Percentiles rank a stretch among this genome's conserved stretches.
phyloP scores from a whole-genome alignment of 139 green algal genomes.

The Micractinium conductrix region DNA sequence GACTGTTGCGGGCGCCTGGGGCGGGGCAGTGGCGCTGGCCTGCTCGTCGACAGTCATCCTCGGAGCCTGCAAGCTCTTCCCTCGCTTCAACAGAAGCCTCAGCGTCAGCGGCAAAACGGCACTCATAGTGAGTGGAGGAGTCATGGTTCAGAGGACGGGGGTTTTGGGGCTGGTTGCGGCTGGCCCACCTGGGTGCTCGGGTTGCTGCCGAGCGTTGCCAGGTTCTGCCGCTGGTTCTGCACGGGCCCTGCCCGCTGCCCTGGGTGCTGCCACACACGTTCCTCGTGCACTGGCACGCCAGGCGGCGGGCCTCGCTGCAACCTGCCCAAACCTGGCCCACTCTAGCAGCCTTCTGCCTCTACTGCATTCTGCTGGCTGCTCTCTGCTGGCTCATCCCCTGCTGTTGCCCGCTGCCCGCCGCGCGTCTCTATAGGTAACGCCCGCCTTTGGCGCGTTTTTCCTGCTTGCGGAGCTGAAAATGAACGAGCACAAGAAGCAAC shows the following conservation, averaged over 20 bases:
- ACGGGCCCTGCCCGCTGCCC: background rate
- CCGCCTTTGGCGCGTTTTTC: conserved; percentile 58
- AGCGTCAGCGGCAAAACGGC: conserved; percentile 40
- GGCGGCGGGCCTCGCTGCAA: too few relatives aligned
- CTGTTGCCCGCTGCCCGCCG: background rate
- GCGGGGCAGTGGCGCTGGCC: conserved; percentile 16
- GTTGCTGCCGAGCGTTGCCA: background rate
- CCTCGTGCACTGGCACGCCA: too few relatives aligned
- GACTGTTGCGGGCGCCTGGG: conserved; percentile 6
- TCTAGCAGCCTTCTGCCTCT: background rate
- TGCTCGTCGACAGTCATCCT: conserved; percentile 27
- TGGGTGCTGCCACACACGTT: too few relatives aligned
- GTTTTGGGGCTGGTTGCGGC: background rate
- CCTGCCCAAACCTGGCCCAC: background rate
- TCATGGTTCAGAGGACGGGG: background rate
- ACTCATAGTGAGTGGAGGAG: conserved; percentile 41
- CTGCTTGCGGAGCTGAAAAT: conserved; percentile 54
- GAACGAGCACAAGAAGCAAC: conserved; percentile 48
- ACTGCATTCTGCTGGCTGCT: background rate
- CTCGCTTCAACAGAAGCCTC: conserved; percentile 43
- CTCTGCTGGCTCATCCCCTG: background rate
- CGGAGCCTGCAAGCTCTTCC: conserved; percentile 42
- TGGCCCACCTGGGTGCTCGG: too few relatives aligned
- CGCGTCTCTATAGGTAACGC: conserved; percentile 41
- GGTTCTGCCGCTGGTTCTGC: background rate